Conservation (phyloP, 768 basidiomycete genomes). For the Nidularia pulvinata region DNA sequence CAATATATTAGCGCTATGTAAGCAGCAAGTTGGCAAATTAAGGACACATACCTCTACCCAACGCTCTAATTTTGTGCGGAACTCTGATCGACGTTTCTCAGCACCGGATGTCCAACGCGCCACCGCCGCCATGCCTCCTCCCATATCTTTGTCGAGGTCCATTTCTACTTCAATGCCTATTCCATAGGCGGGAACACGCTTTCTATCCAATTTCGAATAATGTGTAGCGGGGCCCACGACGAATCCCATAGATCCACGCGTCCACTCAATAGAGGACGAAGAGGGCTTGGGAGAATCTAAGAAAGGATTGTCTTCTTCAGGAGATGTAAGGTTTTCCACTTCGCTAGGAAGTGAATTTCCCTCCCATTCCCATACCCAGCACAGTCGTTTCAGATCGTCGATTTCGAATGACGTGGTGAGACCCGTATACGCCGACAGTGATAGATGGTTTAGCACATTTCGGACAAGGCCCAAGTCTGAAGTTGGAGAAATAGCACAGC, state of each 20-base stretch:
- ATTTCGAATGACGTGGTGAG: constrained; percentile 61
- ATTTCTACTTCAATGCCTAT: constrained; percentile 88
- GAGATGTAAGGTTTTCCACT: constrained; percentile 1
- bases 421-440: constrained; percentile 68
- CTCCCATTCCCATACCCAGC: constrained; percentile 94
- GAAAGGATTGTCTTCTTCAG: constrained; percentile 69
- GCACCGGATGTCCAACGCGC: constrained; percentile 82
- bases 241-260: constrained; percentile 79
- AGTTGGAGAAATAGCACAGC: constrained; percentile 75
- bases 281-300: constrained; percentile 33
- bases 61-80: constrained; percentile 56
- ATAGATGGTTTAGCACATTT: constrained; percentile 79
- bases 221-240: constrained; percentile 73
- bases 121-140: constrained; percentile 85
- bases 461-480: constrained; percentile 75
- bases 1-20: not conserved
- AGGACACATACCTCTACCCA: constrained; percentile 59
- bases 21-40: not conserved
- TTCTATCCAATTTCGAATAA: constrained; percentile 61
- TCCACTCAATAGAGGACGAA: constrained; percentile 63
- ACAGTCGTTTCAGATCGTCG: constrained; percentile 74
- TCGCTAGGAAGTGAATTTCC: constrained; percentile 34
- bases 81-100: constrained; percentile 57
- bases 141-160: constrained; percentile 80
- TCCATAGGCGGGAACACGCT: constrained; percentile 79